phyloP scores from a whole-genome alignment of 73 alveolate genomes.

The Paramecium sonneborni region DNA sequence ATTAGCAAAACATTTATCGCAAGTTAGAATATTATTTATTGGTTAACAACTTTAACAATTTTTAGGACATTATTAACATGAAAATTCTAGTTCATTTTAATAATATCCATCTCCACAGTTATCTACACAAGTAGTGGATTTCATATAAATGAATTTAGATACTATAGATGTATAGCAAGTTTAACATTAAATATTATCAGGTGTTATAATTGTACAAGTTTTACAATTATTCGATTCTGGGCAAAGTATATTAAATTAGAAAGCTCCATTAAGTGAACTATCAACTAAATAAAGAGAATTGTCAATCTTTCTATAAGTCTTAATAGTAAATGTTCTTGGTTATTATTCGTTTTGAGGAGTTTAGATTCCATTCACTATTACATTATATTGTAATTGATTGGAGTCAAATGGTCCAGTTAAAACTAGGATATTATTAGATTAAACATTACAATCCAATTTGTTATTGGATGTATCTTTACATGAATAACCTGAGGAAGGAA shows the following conservation, averaged over 20 bases:
- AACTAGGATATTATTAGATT: neutral
- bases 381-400: neutral
- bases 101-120: slow-evolving; percentile 37
- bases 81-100: neutral
- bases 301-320: neutral
- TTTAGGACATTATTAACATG: neutral
- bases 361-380: neutral
- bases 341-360: neutral
- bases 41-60: slow-evolving; percentile 16
- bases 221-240: slow-evolving; percentile 28
- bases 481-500: neutral
- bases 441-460: neutral
- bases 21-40: neutral
- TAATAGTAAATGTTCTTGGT: slow-evolving; percentile 5
- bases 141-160: neutral
- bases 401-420: slow-evolving; percentile 10
- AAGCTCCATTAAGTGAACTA: neutral
- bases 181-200: neutral
- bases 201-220: neutral
- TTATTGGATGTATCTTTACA: slow-evolving; percentile 16
- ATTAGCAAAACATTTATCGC: neutral
- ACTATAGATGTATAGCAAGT: slow-evolving; percentile 1
- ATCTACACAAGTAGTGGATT: neutral
- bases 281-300: neutral
- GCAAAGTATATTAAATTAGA: neutral